These are phyloP conservation scores for Zoysia pacifica DNA, from an alignment of 176 grass and related monocot genomes.

Conservation along the genomic window DNA sequence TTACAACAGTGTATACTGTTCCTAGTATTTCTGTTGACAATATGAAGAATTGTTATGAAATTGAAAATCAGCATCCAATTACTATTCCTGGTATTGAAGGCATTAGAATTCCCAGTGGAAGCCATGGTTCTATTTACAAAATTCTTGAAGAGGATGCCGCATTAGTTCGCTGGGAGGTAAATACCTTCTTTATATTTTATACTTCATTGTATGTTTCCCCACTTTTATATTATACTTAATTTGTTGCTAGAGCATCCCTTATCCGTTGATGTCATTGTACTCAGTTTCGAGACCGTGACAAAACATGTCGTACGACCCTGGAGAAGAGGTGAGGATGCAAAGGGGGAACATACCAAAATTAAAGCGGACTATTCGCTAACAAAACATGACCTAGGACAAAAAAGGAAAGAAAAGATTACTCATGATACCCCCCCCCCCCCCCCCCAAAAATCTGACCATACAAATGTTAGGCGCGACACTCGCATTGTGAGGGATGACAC, in stretches of 20 bases:
- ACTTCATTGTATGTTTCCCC: background rate
- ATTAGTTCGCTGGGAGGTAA: slow-evolving; percentile 91
- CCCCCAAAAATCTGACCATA: too few species aligned
- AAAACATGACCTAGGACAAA: too few species aligned
- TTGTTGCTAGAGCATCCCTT: slow-evolving; percentile 14
- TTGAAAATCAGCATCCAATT: slow-evolving; percentile 63
- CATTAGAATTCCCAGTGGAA: slow-evolving; percentile 66
- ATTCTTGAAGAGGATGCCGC: slow-evolving; percentile 56
- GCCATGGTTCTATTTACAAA: slow-evolving; percentile 70
- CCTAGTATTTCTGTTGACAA: slow-evolving; percentile 40
- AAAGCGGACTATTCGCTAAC: too few species aligned
- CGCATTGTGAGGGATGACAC: too few species aligned
- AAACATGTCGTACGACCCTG: too few species aligned
- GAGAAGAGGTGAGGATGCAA: too few species aligned
- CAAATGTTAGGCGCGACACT: too few species aligned
- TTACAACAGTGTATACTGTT: slow-evolving; percentile 67
- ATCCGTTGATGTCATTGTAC: background rate
- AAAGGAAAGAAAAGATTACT: too few species aligned
- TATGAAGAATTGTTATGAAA: slow-evolving; percentile 47
- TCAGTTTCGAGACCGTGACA: background rate
- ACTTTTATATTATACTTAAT: background rate
- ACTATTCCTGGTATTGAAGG: slow-evolving; percentile 69
- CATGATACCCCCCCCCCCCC: too few species aligned
- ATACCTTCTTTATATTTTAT: background rate
- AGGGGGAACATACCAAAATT: too few species aligned